These are phyloP conservation scores for Epichloe brachyelytri DNA, from an alignment of 2,329 filamentous ascomycete genomes.

Conservation along the genomic window DNA sequence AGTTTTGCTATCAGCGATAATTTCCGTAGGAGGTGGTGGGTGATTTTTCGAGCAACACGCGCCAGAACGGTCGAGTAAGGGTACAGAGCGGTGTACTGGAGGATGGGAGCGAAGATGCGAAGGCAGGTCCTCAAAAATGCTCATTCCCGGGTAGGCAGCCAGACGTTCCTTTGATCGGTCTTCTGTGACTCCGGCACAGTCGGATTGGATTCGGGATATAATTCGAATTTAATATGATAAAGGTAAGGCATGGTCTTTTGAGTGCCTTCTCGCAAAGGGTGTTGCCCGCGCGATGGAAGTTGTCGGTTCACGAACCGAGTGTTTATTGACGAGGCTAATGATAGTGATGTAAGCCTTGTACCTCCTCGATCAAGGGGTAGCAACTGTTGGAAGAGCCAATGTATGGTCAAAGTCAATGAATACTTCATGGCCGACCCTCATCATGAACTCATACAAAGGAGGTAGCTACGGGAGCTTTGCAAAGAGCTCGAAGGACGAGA, in stretches of 20 bases:
- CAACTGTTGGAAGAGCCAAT: not conserved
- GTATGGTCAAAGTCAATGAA: not conserved
- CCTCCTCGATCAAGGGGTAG: not conserved
- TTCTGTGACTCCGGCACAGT: slow-evolving; percentile 7
- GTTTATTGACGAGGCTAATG: not conserved
- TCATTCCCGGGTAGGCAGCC: slow-evolving; percentile 36
- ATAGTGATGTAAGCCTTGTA: not conserved
- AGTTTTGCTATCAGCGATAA: slow-evolving; percentile 3
- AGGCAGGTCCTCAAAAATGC: slow-evolving; percentile 44
- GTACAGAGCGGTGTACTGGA: slow-evolving; percentile 10
- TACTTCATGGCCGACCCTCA: not conserved
- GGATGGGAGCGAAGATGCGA: slow-evolving; percentile 27
- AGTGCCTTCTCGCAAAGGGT: not conserved
- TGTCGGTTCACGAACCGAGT: not conserved
- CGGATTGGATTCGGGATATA: slow-evolving; percentile 38
- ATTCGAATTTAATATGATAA: slow-evolving; percentile 54
- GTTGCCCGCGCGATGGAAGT: not conserved
- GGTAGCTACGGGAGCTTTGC: no score
- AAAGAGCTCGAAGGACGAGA: not conserved
- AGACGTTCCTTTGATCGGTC: slow-evolving; percentile 21
- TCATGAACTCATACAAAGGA: not conserved
- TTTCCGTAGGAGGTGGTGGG: not conserved
- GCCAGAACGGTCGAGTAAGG: not conserved
- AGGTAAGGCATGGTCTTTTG: slow-evolving; percentile 41
- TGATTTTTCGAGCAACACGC: not conserved